These are phyloP conservation scores for Magnaporthiopsis incrustans DNA, from an alignment of 2,329 filamentous ascomycete species.

Conservation along the genomic window DNA sequence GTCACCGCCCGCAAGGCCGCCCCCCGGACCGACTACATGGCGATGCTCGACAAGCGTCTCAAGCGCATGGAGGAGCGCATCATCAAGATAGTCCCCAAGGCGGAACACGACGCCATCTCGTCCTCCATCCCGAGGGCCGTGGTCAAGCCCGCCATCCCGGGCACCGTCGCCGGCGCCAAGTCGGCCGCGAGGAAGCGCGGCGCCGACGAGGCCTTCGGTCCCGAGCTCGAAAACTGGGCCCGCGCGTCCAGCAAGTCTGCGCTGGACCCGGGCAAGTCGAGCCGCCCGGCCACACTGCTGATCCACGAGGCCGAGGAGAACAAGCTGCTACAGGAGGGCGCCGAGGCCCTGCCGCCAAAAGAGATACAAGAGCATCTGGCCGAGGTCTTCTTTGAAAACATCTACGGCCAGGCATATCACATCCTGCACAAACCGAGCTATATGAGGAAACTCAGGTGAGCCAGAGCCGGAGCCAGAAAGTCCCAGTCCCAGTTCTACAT, in stretches of 20 bases:
- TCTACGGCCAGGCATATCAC: conserved; percentile 93
- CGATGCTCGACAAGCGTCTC: conserved; percentile 91
- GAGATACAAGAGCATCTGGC: conserved; percentile 90
- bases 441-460: conserved; percentile 73
- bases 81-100: conserved; percentile 88
- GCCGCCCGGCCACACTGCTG: conserved; percentile 44
- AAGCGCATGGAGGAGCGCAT: conserved; percentile 98
- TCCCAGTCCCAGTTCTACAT: neutral
- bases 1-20: conserved; percentile 91
- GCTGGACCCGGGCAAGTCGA: conserved; percentile 29
- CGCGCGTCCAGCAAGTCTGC: conserved; percentile 46
- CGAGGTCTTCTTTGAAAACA: conserved; percentile 90
- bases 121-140: conserved; percentile 67
- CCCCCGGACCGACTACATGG: conserved; percentile 96
- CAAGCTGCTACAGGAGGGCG: conserved; percentile 71
- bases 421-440: conserved; percentile 95
- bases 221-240: conserved; percentile 76
- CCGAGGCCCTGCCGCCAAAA: conserved; percentile 71
- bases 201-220: conserved; percentile 80
- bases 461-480: conserved; percentile 11
- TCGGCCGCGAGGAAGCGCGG: conserved; percentile 66
- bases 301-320: conserved; percentile 64
- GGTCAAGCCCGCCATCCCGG: conserved; percentile 69
- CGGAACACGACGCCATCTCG: conserved; percentile 60
- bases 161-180: conserved; percentile 42